Percentiles rank a stretch among this genome's conserved stretches.
Conservation (phyloP, 2,329 filamentous ascomycete species). For the Cladorrhinum sp. region DNA sequence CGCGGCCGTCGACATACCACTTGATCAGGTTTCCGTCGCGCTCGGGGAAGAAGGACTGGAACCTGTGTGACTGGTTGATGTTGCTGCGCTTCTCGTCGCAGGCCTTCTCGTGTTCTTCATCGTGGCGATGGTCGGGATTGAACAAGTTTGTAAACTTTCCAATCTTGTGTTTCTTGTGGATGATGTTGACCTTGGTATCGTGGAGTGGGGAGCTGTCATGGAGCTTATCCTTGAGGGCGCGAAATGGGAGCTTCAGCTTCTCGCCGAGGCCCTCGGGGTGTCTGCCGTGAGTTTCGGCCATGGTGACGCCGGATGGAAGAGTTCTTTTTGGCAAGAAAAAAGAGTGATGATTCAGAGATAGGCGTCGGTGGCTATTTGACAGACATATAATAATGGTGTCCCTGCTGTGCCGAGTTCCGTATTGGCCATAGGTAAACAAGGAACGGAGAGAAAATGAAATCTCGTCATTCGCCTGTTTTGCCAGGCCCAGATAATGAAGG, state of each 20-base stretch:
- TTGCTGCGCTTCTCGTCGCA: constrained; percentile 77
- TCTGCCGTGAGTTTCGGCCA: constrained; percentile 11
- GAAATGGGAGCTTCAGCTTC: constrained; percentile 49
- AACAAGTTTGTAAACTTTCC: constrained; percentile 66
- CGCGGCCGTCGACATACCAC: constrained; percentile 94
- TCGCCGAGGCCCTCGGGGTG: constrained; percentile 37
- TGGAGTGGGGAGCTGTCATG: constrained; percentile 49
- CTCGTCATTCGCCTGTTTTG: not conserved
- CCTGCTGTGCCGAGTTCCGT: not conserved
- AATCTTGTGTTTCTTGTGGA: constrained; percentile 60
- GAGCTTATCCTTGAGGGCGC: constrained; percentile 51
- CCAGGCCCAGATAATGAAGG: not conserved
- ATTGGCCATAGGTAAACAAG: not conserved
- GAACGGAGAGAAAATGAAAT: not conserved
- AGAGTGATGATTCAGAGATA: not conserved
- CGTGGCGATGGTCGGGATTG: constrained; percentile 87
- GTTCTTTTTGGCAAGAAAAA: no score
- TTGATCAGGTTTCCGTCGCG: constrained; percentile 83
- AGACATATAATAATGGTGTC: not conserved
- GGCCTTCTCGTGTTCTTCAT: constrained; percentile 83
- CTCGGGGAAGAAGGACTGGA: constrained; percentile 86
- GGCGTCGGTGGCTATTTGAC: not conserved
- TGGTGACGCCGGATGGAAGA: not conserved
- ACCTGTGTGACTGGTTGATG: constrained; percentile 73
- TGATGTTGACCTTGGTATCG: constrained; percentile 55